phyloP scores from a whole-genome alignment of 768 basidiomycete species.

The Boletus reticuloceps region DNA sequence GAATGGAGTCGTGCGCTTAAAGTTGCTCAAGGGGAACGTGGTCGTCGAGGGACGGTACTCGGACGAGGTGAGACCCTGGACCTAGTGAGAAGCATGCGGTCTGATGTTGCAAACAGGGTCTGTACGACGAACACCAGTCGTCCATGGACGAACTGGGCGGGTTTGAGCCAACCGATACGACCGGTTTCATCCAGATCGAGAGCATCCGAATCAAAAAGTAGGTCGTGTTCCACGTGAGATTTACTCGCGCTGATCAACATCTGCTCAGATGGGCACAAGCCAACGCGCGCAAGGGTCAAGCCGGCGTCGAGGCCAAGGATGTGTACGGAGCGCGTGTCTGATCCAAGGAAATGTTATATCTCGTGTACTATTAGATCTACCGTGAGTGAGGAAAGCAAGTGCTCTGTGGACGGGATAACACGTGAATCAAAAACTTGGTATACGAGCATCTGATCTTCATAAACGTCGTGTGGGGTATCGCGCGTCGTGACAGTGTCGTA shows the following conservation, averaged over 20 bases:
- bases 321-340: conserved; percentile 70
- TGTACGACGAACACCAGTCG: conserved; percentile 93
- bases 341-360: conserved; percentile 4
- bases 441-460: background rate
- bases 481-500: background rate
- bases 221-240: conserved; percentile 23
- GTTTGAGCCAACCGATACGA: conserved; percentile 93
- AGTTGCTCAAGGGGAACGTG: conserved; percentile 96
- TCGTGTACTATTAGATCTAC: background rate
- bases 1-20: conserved; percentile 87
- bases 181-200: conserved; percentile 96
- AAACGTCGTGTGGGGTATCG: conserved; percentile 3
- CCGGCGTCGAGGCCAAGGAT: conserved; percentile 71
- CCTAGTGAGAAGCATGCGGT: background rate
- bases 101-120: conserved; percentile 47
- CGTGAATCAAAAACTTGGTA: background rate
- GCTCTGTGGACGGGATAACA: no score
- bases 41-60: conserved; percentile 90
- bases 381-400: background rate
- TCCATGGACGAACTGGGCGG: conserved; percentile 99
- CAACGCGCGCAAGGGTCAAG: conserved; percentile 81
- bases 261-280: conserved; percentile 76
- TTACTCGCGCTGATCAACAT: background rate
- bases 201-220: conserved; percentile 98
- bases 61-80: conserved; percentile 56